Conservation (phyloP, 306 rosid genomes). For the Vigna unguiculata region DNA sequence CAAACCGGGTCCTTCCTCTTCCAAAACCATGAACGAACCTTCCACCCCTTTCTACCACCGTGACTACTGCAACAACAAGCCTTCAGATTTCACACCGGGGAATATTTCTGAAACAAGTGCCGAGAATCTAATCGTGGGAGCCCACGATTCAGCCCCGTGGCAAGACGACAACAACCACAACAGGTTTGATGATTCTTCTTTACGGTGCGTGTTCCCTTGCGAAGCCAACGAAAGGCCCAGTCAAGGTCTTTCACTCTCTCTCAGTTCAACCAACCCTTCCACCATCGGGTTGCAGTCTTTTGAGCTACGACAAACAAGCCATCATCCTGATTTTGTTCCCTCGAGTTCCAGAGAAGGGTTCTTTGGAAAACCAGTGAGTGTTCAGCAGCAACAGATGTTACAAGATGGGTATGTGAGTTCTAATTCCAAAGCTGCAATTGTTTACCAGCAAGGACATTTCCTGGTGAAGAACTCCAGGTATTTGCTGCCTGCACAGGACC, state of each 20-base stretch:
- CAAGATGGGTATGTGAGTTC: constrained; percentile 45
- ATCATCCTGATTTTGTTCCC: constrained; percentile 44
- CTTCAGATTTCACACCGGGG: constrained; percentile 53
- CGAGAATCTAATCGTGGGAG: constrained; percentile 56
- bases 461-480: constrained; percentile 69
- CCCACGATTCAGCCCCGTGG: constrained; percentile 56
- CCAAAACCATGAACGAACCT: constrained; percentile 52
- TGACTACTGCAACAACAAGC: constrained; percentile 32
- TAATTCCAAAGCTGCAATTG: constrained; percentile 35
- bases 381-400: constrained; percentile 47
- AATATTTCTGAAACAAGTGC: constrained; percentile 55
- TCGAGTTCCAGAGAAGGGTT: constrained; percentile 49
- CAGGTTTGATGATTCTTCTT: constrained; percentile 74
- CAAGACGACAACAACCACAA: constrained; percentile 38
- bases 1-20: constrained; percentile 55
- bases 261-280: constrained; percentile 74
- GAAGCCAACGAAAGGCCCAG: constrained; percentile 83
- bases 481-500: constrained; percentile 73
- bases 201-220: constrained; percentile 81
- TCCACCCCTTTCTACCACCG: constrained; percentile 51
- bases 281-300: constrained; percentile 73
- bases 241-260: constrained; percentile 92
- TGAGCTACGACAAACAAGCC: constrained; percentile 65
- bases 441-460: constrained; percentile 51
- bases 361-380: constrained; percentile 45